Base-by-base conservation (phyloP, 164 flowering plant species). In the Berberis vulgaris region DNA sequence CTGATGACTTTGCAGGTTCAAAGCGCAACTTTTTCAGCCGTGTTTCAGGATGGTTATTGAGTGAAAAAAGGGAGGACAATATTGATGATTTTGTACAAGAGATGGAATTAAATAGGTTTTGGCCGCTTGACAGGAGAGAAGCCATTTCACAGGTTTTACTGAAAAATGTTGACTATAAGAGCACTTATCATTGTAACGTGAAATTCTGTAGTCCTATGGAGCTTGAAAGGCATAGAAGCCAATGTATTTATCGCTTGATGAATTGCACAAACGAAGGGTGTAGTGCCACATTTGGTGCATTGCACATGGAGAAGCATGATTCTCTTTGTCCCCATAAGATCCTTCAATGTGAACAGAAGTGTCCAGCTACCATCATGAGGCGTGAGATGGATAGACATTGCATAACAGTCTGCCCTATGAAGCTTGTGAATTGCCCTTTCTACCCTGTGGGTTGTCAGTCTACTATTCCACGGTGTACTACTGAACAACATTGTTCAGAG, bases 371-470 rank as follows among this genome's bases (percentile, higher is more conserved):
- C 42, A 68, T 93, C 64, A 77, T 81, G 86, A 83, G 97, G 76
- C 83, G 84, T 3, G 94, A 88, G 44, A 93, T 93, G 98, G 98
- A 93, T 72, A 77, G 82, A 62, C 98, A 93, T 73, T 93, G 98
- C 62, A 80, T 90, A 41, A 90, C 97, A 44, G 81, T 81, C 40
- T 93, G 97, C 75, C 84, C 96, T 9, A 93, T 90, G 97, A 93
- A 83, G 85, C 84, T 85, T 60, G 83, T 81, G 41, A 88, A 80
- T 55, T 90, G 97, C 71, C 89, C 89, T 42, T 93, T 93, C 67
- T 81, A 81, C 71, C 71, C 77, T 2, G 75, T 84, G 58, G 98
- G 98, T 50, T 93, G 98, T 60, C 73, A 76, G 50, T 71, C 85
- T 42, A 46, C 78, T 57, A 13, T 86, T 45, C 86, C 91, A 38